phyloP scores from a whole-genome alignment of 192 early-diverging fungal species.

The Coemansia sp. region DNA sequence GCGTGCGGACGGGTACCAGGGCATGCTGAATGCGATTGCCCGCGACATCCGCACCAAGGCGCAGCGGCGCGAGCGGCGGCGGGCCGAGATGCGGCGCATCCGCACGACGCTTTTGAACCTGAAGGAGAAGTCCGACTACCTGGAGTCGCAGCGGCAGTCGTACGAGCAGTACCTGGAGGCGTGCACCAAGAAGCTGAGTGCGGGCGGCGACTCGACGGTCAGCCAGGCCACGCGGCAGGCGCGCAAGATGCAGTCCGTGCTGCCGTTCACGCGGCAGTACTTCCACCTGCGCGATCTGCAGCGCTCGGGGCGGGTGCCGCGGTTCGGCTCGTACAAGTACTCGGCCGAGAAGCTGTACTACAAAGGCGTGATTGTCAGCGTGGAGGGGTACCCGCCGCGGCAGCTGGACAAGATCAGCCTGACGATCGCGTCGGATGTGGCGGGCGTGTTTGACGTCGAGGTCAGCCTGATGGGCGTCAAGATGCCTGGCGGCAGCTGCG shows the following conservation, averaged over 20 bases:
- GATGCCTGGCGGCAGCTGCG: slow-evolving; percentile 67
- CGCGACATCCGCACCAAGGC: slow-evolving; percentile 92
- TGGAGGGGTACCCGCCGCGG: slow-evolving; percentile 79
- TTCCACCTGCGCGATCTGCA: slow-evolving; percentile 88
- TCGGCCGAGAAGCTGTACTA: slow-evolving; percentile 89
- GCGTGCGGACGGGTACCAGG: slow-evolving; percentile 82
- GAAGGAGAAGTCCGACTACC: slow-evolving; percentile 77
- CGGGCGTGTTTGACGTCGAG: slow-evolving; percentile 88
- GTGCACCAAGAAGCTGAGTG: slow-evolving; percentile 85
- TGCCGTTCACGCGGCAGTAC: slow-evolving; percentile 94
- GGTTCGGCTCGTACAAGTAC: slow-evolving; percentile 99
- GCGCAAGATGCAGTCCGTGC: slow-evolving; percentile 54
- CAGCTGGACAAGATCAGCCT: slow-evolving; percentile 88
- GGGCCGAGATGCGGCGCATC: slow-evolving; percentile 71
- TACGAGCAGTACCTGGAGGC: slow-evolving; percentile 90
- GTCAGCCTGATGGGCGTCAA: slow-evolving; percentile 73
- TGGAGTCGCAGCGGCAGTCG: slow-evolving; percentile 84
- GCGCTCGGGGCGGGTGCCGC: slow-evolving; percentile 81
- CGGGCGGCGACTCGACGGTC: slow-evolving; percentile 50
- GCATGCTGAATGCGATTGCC: slow-evolving; percentile 90
- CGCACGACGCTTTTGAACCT: slow-evolving; percentile 79
- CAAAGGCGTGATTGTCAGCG: slow-evolving; percentile 85
- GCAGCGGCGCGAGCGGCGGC: slow-evolving; percentile 71
- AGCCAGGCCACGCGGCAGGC: slow-evolving; percentile 57
- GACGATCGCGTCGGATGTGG: slow-evolving; percentile 88